These are phyloP conservation scores for Penicillium paxilli DNA, from an alignment of 495 filamentous ascomycete species.

Conservation along the genomic window DNA sequence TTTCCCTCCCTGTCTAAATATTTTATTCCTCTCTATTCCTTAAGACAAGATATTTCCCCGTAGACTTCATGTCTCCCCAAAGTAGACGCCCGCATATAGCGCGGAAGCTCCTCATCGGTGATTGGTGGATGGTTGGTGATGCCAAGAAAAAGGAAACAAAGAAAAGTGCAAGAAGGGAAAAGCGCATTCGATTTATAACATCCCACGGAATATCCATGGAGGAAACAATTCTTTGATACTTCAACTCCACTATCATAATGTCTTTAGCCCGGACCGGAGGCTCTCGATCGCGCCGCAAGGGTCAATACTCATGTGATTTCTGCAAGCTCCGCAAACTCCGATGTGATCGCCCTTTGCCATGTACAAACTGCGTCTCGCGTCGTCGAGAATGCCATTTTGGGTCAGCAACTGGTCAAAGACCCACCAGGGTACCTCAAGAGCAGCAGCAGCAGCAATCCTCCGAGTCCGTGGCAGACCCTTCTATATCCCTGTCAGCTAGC, in stretches of 20 bases:
- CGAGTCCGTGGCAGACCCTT: neutral
- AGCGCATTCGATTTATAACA: neutral
- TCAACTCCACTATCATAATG: neutral
- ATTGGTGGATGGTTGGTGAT: too few species aligned
- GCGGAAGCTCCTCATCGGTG: too few species aligned
- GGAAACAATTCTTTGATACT: neutral
- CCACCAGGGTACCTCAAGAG: neutral
- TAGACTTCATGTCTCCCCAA: too few species aligned
- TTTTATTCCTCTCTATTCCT: too few species aligned
- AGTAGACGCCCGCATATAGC: too few species aligned
- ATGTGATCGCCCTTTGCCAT: neutral
- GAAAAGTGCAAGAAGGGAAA: too few species aligned
- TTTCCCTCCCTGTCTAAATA: too few species aligned
- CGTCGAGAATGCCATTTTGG: neutral
- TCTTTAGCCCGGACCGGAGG: neutral
- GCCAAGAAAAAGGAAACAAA: too few species aligned
- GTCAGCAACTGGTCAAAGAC: neutral
- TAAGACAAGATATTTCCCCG: too few species aligned
- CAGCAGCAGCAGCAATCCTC: neutral
- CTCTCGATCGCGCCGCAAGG: neutral
- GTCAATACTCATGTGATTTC: neutral
- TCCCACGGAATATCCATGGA: neutral
- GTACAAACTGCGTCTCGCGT: neutral
- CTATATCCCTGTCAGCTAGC: too few species aligned
- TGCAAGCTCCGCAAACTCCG: neutral